Conservation (phyloP, 306 rosid genomes). For the Hylodesmum podocarpum region DNA sequence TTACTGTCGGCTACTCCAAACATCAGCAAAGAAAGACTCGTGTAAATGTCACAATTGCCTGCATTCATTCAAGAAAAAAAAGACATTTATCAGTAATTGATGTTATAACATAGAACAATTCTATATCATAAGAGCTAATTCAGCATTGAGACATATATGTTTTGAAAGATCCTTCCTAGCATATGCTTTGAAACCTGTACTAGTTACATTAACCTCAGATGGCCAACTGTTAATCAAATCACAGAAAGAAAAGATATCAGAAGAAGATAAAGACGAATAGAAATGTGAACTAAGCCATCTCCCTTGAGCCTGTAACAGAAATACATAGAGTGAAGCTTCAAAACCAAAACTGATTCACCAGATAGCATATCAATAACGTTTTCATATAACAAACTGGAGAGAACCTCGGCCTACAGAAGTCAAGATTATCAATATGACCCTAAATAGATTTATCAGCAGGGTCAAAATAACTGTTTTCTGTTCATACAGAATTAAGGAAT, state of each 20-base stretch:
- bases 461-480: background rate
- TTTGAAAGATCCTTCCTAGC: conserved; percentile 50
- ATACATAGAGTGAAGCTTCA: conserved; percentile 24
- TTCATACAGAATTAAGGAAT: conserved; percentile 15
- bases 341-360: conserved; percentile 24
- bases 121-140: conserved; percentile 17
- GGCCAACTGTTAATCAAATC: conserved; percentile 26
- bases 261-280: conserved; percentile 11
- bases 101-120: conserved; percentile 5
- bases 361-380: conserved; percentile 23
- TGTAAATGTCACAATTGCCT: background rate
- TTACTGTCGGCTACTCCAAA: conserved; percentile 18
- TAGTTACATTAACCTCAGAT: conserved; percentile 50
- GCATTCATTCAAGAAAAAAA: conserved; percentile 28
- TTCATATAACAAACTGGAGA: conserved; percentile 25
- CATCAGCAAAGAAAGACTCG: background rate
- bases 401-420: conserved; percentile 34
- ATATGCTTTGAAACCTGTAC: conserved; percentile 69
- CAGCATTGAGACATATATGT: conserved; percentile 29
- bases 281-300: conserved; percentile 37
- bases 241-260: conserved; percentile 26
- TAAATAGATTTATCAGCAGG: conserved; percentile 19
- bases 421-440: conserved; percentile 26
- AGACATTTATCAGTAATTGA: conserved; percentile 34
- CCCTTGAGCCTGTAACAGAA: conserved; percentile 51